phyloP scores from a whole-genome alignment of 2,329 filamentous ascomycete genomes.

The Hymenoscyphus repandus region DNA sequence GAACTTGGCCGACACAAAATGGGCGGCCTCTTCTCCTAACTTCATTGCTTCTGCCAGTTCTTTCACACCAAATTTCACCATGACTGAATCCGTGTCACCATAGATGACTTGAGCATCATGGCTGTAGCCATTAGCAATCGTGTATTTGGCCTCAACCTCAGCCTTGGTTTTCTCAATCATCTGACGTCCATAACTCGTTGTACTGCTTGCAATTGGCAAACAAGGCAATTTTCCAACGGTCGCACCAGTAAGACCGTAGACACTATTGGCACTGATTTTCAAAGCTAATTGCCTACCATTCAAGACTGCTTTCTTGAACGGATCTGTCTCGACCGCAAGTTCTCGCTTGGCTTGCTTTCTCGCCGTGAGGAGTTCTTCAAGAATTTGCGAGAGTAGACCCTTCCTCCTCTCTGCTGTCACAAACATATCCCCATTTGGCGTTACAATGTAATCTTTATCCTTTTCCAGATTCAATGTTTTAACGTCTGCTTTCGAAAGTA shows the following conservation, averaged over 20 bases:
- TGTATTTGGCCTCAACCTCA: constrained; percentile 89
- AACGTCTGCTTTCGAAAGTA: constrained; percentile 72
- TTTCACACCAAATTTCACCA: constrained; percentile 95
- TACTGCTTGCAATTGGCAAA: constrained; percentile 91
- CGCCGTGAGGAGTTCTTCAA: constrained; percentile 86
- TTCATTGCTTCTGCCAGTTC: constrained; percentile 89
- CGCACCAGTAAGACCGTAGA: constrained; percentile 94
- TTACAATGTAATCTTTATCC: constrained; percentile 94
- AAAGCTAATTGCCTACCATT: constrained; percentile 95
- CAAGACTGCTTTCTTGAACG: constrained; percentile 95
- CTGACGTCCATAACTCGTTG: constrained; percentile 91
- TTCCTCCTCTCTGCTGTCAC: constrained; percentile 85
- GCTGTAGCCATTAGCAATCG: constrained; percentile 86
- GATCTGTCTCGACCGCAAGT: constrained; percentile 80
- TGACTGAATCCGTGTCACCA: constrained; percentile 98
- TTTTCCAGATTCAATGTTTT: constrained; percentile 74
- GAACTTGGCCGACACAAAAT: constrained; percentile 86
- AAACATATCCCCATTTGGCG: constrained; percentile 90
- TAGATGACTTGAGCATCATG: constrained; percentile 98
- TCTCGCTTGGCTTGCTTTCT: constrained; percentile 94
- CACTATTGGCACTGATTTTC: constrained; percentile 96
- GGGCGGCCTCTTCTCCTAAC: constrained; percentile 86
- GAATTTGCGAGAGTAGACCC: constrained; percentile 87
- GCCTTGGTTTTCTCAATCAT: constrained; percentile 99
- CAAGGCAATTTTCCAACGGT: constrained; percentile 95